phyloP scores from a whole-genome alignment of 371 early-diverging fungal species.

The Chytridium lagenaria region DNA sequence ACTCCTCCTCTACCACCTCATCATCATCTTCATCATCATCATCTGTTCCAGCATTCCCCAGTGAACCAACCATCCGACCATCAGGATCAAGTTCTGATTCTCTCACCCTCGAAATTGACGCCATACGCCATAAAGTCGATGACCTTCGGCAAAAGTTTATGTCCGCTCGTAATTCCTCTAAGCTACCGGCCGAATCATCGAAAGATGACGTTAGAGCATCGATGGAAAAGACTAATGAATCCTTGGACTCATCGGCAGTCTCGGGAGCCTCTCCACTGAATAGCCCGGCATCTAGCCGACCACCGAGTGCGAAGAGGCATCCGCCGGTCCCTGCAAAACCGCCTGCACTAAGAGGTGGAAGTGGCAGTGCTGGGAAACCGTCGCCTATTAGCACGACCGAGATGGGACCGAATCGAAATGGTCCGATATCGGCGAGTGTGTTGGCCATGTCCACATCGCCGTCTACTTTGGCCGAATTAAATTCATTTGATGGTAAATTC shows the following conservation, averaged over 20 bases:
- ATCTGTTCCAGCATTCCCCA: not conserved
- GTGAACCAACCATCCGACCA: not conserved
- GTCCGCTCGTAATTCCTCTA: not conserved
- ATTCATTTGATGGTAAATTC: constrained; percentile 7
- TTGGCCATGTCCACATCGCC: not conserved
- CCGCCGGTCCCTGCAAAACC: constrained; percentile 8
- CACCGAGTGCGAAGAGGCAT: constrained; percentile 3
- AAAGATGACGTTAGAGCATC: not conserved
- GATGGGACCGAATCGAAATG: not conserved
- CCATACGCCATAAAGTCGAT: constrained; percentile 13
- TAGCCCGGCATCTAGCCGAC: constrained; percentile 2
- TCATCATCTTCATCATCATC: no score
- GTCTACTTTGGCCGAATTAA: not conserved
- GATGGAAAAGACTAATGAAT: not conserved
- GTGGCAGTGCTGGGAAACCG: constrained; percentile 10
- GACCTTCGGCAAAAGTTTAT: constrained; percentile 18
- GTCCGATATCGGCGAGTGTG: not conserved
- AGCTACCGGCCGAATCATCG: not conserved
- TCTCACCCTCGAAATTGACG: constrained; percentile 17
- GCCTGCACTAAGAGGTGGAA: not conserved
- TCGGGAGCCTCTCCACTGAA: not conserved
- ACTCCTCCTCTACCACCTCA: no score
- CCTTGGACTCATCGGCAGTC: not conserved
- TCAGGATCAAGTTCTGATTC: constrained; percentile 16
- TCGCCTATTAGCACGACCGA: not conserved